phyloP scores from a whole-genome alignment of 495 filamentous ascomycete species.

The Podospora sp. region DNA sequence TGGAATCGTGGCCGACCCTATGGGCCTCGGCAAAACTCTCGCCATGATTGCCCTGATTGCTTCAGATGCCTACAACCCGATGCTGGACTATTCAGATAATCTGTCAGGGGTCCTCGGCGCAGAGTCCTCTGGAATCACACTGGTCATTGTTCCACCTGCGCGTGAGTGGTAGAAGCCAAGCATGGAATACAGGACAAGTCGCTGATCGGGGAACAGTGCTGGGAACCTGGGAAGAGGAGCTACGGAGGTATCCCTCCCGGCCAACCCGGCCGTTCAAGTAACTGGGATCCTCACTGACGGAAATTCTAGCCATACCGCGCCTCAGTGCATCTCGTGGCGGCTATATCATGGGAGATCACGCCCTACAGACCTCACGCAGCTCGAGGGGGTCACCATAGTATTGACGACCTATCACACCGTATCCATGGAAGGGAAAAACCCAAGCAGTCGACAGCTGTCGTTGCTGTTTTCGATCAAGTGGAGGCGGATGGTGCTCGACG shows the following conservation, averaged over 20 bases:
- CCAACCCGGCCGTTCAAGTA: no score
- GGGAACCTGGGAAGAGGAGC: slow-evolving; percentile 42
- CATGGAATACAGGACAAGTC: background rate
- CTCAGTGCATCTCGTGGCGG: slow-evolving; percentile 27
- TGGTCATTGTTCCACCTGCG: slow-evolving; percentile 30
- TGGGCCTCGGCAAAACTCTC: slow-evolving; percentile 48
- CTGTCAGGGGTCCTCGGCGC: background rate
- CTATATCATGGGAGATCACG: slow-evolving; percentile 39
- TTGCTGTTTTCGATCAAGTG: slow-evolving; percentile 38
- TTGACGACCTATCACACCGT: slow-evolving; percentile 48
- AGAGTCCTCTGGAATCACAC: slow-evolving; percentile 11
- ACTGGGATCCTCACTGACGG: no score
- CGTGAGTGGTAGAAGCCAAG: slow-evolving; percentile 24
- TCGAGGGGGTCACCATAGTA: slow-evolving; percentile 31
- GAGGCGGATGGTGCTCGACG: slow-evolving; percentile 50
- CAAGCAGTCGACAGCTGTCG: slow-evolving; percentile 8
- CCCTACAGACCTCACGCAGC: slow-evolving; percentile 17
- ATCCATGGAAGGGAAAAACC: slow-evolving; percentile 20
- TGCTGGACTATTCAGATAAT: background rate
- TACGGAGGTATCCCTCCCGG: no score
- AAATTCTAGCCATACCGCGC: no score
- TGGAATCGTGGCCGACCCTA: slow-evolving; percentile 46
- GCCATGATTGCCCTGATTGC: slow-evolving; percentile 44
- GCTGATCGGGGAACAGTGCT: no score
- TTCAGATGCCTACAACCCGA: slow-evolving; percentile 16